Base-by-base conservation (phyloP, 495 filamentous ascomycete genomes). In the Aspergillus campestris region DNA sequence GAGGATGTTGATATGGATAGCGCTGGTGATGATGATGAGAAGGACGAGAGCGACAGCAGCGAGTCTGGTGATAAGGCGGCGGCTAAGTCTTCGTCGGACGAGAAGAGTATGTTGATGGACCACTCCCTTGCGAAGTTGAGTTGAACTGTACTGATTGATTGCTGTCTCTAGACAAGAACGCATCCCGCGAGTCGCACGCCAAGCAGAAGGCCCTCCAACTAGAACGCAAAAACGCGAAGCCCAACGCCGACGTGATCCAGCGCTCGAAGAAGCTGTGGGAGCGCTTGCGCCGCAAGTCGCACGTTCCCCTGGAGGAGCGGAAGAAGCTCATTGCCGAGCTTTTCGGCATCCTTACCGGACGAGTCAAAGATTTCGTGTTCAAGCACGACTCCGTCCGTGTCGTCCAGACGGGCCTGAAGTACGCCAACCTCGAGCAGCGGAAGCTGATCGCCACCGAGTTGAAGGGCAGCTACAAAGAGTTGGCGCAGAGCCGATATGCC, bases 211-310 rank as follows among this genome's bases (percentile, higher is more conserved):
- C 82, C 44, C 75, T 95, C 31, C 81, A 78, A 33, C 82, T 82
- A 58, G 89, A 96, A 59, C 86, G 94, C 54, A 97, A 91, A 73
- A 81, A 85, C 28, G 81, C 84, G 18, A 96, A 95, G 62, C 94
- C 94, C 7, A 81, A 95, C 45, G 88, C 91, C 49, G 88, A 95
- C 55, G 79, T 81, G 44, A 82, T 99, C 48, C 75, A 80, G n/a
- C 81, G 87, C 35, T 86, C 88, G 4, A 97, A 97, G 72, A 88
- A 95, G 69, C 73, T 99, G 31, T 99, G 94, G 94, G 94, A 99
- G 68, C 80, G 83, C 46, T 64, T 99, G 50, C 82, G 94, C 45
- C 78, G 86, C 48, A 95, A 95, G 64, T 94, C 89, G 7, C 87
- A 95, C 55, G 86, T 96, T 1, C 83, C 87, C 12, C 73, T 76